Percentiles rank a stretch among this genome's conserved stretches.
Conservation (phyloP, 208 protist genomes). For the Leishmania gerbilli region DNA sequence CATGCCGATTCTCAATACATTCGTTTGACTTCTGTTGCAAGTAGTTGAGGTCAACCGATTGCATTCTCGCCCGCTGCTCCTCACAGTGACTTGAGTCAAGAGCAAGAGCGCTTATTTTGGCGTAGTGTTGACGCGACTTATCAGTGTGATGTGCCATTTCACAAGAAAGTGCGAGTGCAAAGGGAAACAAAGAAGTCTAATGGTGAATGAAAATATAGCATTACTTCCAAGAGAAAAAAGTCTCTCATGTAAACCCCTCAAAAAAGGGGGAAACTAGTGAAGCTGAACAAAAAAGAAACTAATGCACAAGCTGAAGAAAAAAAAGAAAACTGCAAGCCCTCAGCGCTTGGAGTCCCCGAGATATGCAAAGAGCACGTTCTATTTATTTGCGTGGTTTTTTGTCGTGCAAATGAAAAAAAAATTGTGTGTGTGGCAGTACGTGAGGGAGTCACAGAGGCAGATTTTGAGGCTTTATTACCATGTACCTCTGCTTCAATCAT, state of each 20-base stretch:
- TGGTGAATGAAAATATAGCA: neutral
- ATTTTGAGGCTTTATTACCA: neutral
- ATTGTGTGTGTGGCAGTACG: neutral
- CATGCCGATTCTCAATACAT: constrained; percentile 9
- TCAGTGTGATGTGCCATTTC: constrained; percentile 14
- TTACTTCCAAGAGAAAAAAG: neutral
- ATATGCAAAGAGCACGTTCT: neutral
- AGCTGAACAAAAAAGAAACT: neutral
- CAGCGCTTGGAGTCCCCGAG: neutral
- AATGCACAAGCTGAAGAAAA: neutral
- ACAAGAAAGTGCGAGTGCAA: neutral
- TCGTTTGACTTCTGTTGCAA: constrained; percentile 15
- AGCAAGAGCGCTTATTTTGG: neutral
- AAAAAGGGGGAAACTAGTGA: neutral
- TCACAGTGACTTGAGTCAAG: neutral
- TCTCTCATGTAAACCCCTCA: neutral
- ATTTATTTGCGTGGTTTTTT: neutral
- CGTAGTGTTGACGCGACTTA: neutral
- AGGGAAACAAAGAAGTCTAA: neutral
- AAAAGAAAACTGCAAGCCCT: neutral
- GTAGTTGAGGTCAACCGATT: constrained; percentile 8
- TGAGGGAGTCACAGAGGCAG: neutral
- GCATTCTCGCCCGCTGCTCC: constrained; percentile 21
- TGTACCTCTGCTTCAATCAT: neutral
- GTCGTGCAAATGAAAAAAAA: neutral